Percentiles rank a stretch among this genome's conserved stretches.
These are phyloP conservation scores for Pythium sukuiense DNA, from an alignment of 352 stramenopile species.

Conservation along the genomic window DNA sequence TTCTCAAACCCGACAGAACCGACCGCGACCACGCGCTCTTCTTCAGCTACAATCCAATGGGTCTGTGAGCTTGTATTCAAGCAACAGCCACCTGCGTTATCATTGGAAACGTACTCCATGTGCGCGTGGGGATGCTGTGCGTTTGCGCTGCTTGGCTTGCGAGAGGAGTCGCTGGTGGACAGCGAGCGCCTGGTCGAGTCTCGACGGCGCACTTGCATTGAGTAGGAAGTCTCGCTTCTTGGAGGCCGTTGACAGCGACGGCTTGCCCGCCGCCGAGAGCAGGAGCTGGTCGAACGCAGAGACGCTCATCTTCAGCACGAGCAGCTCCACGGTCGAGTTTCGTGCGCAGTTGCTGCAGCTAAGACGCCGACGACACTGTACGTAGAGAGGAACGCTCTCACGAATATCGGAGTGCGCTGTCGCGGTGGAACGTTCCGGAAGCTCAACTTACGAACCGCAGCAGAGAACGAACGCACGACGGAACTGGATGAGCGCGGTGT, in stretches of 20 bases:
- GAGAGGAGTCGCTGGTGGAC: slow-evolving; percentile 9
- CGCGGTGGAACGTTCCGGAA: slow-evolving; percentile 1
- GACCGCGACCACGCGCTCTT: slow-evolving; percentile 13
- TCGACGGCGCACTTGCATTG: not conserved
- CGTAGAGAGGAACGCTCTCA: not conserved
- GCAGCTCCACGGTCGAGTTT: not conserved
- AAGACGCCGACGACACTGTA: not conserved
- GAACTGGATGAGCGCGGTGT: not conserved
- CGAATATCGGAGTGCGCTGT: not conserved
- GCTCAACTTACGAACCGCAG: not conserved
- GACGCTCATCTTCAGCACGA: slow-evolving; percentile 14
- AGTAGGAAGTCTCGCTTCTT: slow-evolving; percentile 13
- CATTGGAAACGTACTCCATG: slow-evolving; percentile 10
- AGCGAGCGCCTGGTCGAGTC: not conserved
- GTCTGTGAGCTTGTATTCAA: not conserved
- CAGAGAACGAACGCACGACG: not conserved
- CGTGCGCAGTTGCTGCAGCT: not conserved
- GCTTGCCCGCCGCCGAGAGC: slow-evolving; percentile 16
- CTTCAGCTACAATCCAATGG: slow-evolving; percentile 8
- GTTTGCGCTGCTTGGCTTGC: slow-evolving; percentile 3
- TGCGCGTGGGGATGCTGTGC: not conserved
- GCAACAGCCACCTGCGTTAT: not conserved
- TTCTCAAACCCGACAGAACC: slow-evolving; percentile 8
- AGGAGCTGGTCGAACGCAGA: slow-evolving; percentile 26
- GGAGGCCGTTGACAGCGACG: slow-evolving; percentile 7